Conservation (phyloP, 2,329 filamentous ascomycete species). For the Fusarium nisikadoi region DNA sequence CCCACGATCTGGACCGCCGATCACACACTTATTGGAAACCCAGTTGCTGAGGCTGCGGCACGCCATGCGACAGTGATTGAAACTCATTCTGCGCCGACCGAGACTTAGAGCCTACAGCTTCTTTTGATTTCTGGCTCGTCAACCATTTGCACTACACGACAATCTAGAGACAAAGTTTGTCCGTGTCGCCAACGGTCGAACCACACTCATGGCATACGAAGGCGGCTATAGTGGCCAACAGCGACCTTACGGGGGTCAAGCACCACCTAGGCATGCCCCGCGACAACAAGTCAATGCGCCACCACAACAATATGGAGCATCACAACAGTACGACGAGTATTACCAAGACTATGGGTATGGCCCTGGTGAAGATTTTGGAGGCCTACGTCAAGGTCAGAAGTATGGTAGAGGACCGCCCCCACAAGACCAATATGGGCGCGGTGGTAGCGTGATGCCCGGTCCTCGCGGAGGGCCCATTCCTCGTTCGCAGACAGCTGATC, state of each 20-base stretch:
- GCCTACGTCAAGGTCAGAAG: conserved; percentile 57
- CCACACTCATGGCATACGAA: conserved; percentile 61
- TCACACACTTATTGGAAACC: conserved; percentile 36
- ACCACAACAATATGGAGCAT: conserved; percentile 51
- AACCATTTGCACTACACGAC: neutral
- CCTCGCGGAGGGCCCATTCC: conserved; percentile 58
- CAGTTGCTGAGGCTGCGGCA: conserved; percentile 35
- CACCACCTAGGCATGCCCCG: conserved; percentile 54
- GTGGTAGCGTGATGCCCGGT: conserved; percentile 54
- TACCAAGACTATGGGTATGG: conserved; percentile 59
- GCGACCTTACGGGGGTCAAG: conserved; percentile 61
- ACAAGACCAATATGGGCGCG: conserved; percentile 59
- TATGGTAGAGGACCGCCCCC: conserved; percentile 55
- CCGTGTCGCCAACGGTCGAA: conserved; percentile 2
- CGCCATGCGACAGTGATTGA: conserved; percentile 44
- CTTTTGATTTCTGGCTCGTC: neutral
- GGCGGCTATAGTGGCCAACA: conserved; percentile 56
- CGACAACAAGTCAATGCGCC: conserved; percentile 49
- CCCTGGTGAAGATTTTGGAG: conserved; percentile 53
- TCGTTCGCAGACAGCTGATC: conserved; percentile 54
- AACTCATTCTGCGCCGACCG: conserved; percentile 30
- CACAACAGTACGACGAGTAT: conserved; percentile 58
- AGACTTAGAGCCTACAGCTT: conserved; percentile 1
- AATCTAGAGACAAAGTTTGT: neutral
- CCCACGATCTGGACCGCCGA: conserved; percentile 35